phyloP scores from a whole-genome alignment of 1,284 basidiomycete species.

The Stygiomarasmius scandens region DNA sequence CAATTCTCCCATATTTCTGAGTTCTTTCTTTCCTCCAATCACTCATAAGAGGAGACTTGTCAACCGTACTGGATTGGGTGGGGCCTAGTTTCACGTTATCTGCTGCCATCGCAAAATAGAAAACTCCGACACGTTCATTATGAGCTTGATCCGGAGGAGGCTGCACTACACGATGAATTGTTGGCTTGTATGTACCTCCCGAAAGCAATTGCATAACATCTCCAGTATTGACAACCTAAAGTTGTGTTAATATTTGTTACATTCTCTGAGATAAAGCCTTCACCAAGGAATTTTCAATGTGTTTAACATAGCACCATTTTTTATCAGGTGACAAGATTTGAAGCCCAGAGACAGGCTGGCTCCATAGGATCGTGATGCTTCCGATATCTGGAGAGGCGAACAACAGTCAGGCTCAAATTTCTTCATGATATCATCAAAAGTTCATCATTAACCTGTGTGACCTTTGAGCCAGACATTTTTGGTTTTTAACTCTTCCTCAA shows the following conservation, averaged over 20 bases:
- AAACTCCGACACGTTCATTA: constrained; percentile 12
- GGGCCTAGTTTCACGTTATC: constrained; percentile 13
- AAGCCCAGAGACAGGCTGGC: constrained; percentile 48
- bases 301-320: constrained; percentile 47
- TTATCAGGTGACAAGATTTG: constrained; percentile 46
- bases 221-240: constrained; percentile 16
- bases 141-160: constrained; percentile 14
- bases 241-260: neutral
- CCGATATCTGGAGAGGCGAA: constrained; percentile 41
- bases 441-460: constrained; percentile 25
- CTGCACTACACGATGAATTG: constrained; percentile 15
- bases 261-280: constrained; percentile 18
- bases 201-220: constrained; percentile 16
- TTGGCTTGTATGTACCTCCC: constrained; percentile 13
- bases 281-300: constrained; percentile 50
- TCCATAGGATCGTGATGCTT: constrained; percentile 50
- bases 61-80: neutral
- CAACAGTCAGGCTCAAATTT: no score
- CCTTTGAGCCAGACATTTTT: constrained; percentile 52
- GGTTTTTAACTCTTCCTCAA: constrained; percentile 47
- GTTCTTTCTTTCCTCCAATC: constrained; percentile 16
- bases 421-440: no score
- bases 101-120: constrained; percentile 18
- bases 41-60: constrained; percentile 11
- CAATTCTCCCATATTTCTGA: constrained; percentile 9